Evolutionary conservation across 495 filamentous ascomycete species (phyloP), one percentile per base, ranked within the genome.

Genomic region (Parachaetomium inaequale): DNA sequence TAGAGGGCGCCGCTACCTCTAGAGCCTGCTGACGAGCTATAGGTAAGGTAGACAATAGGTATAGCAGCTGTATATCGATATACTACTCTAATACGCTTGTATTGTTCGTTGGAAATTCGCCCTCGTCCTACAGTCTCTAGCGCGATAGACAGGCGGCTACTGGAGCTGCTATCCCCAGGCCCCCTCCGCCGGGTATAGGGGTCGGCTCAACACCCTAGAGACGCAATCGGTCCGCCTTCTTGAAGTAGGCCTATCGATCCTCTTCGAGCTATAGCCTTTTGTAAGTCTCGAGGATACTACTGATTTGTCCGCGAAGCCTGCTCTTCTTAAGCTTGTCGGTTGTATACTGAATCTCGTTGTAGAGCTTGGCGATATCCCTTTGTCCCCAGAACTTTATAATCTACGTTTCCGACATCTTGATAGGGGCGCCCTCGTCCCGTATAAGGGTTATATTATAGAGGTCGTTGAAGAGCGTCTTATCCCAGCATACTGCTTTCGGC

Each of bases 161-260:
- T 40, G 31, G 60, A 42, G 58, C 58, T n/a, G 49, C 58, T 19
- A 43, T 54, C 52, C 58, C 58, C 32, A 32, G 45, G 1, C 58
- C 58, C 34, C 47, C 23, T 25, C 14, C 45, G 21, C 58, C 34
- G 21, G 58, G 49, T 19, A 47, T 54, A 32, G 26, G 58, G 14
- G 29, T 23, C 58, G 58, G 58, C 58, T 61, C 23, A 60, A 40
- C 14, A 52, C 58, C 46, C n/a, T 52, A 23, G 46, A 60, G 58
- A 50, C 46, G 46, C 23, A 60, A 52, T 23, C 26, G 46, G 58
- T 52, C 46, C 46, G 58, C 58, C 46, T 60, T 21, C 31, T 61
- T 46, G 26, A 61, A 61, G 38, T 61, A 61, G 49, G 58, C 58
- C 49, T 54, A 14, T 19, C 58, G 58, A 51, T 61, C 58, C 25